Evolutionary conservation across 225 moss, liverwort and hornwort species (phyloP), one percentile per base, ranked within the genome.

Genomic region (Takakia lepidozioides): DNA sequence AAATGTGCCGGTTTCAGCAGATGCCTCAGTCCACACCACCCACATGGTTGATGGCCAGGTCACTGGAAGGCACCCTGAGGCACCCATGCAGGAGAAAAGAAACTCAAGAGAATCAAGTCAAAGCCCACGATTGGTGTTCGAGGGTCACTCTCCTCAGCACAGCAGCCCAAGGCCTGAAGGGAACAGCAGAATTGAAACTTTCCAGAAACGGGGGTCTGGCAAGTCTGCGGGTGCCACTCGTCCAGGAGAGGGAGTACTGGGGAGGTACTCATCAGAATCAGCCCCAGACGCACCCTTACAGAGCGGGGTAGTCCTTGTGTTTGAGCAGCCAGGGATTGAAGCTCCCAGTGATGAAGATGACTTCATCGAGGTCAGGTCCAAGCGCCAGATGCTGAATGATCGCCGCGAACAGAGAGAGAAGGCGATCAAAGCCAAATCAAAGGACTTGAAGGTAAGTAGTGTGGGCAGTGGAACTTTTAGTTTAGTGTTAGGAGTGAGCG

Each of bases 301-400:
- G 17, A 55, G 45, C 29, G 67, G 71, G 25, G 48, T 54, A 34
- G 58, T 55, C 20, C 65, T 72, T 29, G 30, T 56, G 7, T 68
- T 67, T 53, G 67, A 71, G 65, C 85, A 88, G 32, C 63, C 69
- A 43, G 81, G 78, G 18, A 52, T 49, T 54, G 83, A 79, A 52
- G 73, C 55, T 32, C 72, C 48, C 9, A 87, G 84, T 57, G 84
- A 87, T 25, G 86, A 90, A 77, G 89, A 69, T 69, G 95, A 98
- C 63, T 98, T 98, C 43, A 98, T 98, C 19, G 87, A 98, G 63
- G 95, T 98, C 19, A 76, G 95, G 25, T 98, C 95, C 19, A 98
- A 98, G 56, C 82, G 95, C 40, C 95, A 98, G 74, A 87, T 91
- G 95, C 82, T 98, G 40, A 90, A 67, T 66, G 95, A 98, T 54